These are phyloP conservation scores for Penicillium alfredii DNA, from an alignment of 495 filamentous ascomycete species.

Conservation along the genomic window DNA sequence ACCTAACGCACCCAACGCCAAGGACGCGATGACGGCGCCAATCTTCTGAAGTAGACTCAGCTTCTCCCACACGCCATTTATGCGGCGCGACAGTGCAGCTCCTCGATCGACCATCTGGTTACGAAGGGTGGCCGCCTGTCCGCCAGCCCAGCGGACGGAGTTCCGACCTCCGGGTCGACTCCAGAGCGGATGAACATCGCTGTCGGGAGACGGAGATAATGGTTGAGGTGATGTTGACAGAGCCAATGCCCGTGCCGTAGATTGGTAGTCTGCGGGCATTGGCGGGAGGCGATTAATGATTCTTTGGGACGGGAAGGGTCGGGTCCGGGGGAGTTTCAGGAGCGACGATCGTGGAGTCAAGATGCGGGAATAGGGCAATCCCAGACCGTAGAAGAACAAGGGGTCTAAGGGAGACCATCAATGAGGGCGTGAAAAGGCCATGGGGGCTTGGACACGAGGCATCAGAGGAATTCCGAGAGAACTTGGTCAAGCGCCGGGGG, in stretches of 20 bases:
- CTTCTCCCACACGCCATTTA: constrained; percentile 38
- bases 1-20: constrained; percentile 45
- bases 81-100: constrained; percentile 18
- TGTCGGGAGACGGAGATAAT: constrained; percentile 22
- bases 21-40: constrained; percentile 45
- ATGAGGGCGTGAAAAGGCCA: constrained; percentile 14
- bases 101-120: constrained; percentile 42
- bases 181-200: constrained; percentile 41
- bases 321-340: constrained; percentile 6
- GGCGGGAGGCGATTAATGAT: constrained; percentile 9
- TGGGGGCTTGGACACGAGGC: no score
- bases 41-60: constrained; percentile 59
- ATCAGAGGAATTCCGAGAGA: no score
- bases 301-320: constrained; percentile 1
- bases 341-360: no score
- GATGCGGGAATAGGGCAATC: constrained; percentile 3
- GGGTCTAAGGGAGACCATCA: neutral
- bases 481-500: no score
- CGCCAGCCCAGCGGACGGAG: constrained; percentile 21
- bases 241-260: constrained; percentile 60
- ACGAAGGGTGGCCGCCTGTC: constrained; percentile 28
- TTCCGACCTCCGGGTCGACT: constrained; percentile 33
- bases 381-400: no score
- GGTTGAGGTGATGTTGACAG: constrained; percentile 48
- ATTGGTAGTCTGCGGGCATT: constrained; percentile 55